These are phyloP conservation scores for Apiotrichum gamsii DNA, from an alignment of 1,284 basidiomycete species.

Conservation along the genomic window DNA sequence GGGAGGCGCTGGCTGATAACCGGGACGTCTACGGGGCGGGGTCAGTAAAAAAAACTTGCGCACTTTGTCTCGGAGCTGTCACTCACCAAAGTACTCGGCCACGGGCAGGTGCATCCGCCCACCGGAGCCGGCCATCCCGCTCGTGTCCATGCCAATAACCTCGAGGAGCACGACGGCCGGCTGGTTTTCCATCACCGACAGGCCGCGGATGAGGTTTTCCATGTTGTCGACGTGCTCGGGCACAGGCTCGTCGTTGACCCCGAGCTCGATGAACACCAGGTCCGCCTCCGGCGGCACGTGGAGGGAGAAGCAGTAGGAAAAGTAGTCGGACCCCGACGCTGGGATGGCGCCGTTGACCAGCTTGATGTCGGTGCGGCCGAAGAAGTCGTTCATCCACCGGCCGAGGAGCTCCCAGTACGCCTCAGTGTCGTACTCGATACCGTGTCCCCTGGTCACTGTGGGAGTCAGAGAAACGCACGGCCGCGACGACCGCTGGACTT, in stretches of 20 bases:
- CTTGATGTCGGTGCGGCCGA: conserved; percentile 14
- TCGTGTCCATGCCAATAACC: conserved; percentile 38
- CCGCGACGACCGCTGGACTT: not conserved
- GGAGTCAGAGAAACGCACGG: not conserved
- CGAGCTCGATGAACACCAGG: conserved; percentile 43
- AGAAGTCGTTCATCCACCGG: too few species aligned
- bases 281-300: conserved; percentile 41
- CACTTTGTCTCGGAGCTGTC: too few species aligned
- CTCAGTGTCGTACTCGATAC: conserved; percentile 28
- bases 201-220: conserved; percentile 44
- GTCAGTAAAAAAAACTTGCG: not conserved
- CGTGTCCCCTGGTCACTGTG: conserved; percentile 43
- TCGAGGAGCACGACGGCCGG: conserved; percentile 44
- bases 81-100: conserved; percentile 43
- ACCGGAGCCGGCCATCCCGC: conserved; percentile 45
- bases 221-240: conserved; percentile 44
- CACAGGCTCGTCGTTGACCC: conserved; percentile 44
- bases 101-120: conserved; percentile 44
- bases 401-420: too few species aligned
- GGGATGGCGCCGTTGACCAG: conserved; percentile 35
- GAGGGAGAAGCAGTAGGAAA: conserved; percentile 44
- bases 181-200: conserved; percentile 33
- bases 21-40: too few species aligned
- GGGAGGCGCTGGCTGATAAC: conserved; percentile 42
- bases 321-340: conserved; percentile 46